These are phyloP conservation scores for Potentilla sterilis DNA, from an alignment of 306 rosid species.

Conservation along the genomic window DNA sequence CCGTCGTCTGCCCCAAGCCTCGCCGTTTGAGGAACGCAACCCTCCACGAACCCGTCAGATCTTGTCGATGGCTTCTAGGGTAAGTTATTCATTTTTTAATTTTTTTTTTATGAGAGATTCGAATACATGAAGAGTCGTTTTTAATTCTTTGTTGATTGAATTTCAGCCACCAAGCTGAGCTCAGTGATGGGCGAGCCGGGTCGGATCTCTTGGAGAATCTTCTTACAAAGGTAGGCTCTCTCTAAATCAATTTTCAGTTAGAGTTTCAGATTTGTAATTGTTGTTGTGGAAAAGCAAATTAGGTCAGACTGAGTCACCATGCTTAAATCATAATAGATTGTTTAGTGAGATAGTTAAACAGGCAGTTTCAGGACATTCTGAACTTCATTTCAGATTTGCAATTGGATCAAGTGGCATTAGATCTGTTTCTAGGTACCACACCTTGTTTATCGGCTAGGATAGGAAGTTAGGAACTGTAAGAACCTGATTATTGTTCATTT, in stretches of 20 bases:
- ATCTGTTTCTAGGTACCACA: not conserved
- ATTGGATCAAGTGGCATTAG: not conserved
- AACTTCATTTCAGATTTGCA: not conserved
- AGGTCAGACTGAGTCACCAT: not conserved
- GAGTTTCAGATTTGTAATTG: not conserved
- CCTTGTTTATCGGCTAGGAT: not conserved
- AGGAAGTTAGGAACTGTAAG: not conserved
- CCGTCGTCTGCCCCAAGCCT: constrained; percentile 81
- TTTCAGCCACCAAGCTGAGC: constrained; percentile 70
- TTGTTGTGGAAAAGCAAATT: not conserved
- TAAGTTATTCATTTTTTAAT: constrained; percentile 18
- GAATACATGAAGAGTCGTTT: not conserved
- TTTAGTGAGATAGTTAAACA: not conserved
- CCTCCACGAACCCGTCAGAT: constrained; percentile 47
- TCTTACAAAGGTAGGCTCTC: constrained; percentile 59
- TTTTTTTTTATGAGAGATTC: not conserved
- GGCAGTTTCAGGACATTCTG: not conserved
- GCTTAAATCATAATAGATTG: not conserved
- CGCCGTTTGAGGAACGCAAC: constrained; percentile 66
- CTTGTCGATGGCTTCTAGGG: constrained; percentile 71
- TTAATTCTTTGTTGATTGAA: not conserved
- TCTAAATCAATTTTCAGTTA: not conserved
- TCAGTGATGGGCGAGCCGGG: constrained; percentile 51
- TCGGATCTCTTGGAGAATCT: constrained; percentile 61
- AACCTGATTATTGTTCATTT: not conserved